Base-by-base conservation (phyloP, 2,329 filamentous ascomycete genomes). In the Cytospora piceae region DNA sequence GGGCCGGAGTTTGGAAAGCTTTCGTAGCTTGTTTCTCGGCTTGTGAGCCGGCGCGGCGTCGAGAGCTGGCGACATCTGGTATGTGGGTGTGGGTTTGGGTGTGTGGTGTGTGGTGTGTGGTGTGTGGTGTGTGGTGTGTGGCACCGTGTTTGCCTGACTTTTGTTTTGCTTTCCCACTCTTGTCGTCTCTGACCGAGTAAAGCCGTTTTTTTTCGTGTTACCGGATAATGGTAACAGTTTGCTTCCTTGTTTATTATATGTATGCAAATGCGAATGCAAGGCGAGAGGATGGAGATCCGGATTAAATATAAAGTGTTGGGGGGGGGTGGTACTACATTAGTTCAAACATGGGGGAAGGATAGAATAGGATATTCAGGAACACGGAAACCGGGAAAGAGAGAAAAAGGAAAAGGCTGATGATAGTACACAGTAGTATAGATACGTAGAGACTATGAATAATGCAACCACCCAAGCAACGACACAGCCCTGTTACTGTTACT, bases 1-100 rank as follows among this genome's bases (percentile, higher is more conserved):
- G 4, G 63, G 42, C 12, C 66, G 66, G 55, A 53, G 63, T 34
- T 58, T 67, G 17, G 34, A 27, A 7, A 54, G 63, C 60, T 77
- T 78, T 37, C 76, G 76, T 27, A 77, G 72, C 70, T 74, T 77
- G 55, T 71, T 74, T 53, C 75, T 73, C 56, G 74, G 69, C 61
- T 70, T 74, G 0, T 71, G 69, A 15, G 59, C 42, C 24, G 63
- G 39, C n/a, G 55, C 9, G 20, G 39, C 20, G 39, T 67, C 63
- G 34, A 53, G 51, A 34, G 42, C 22, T 27, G 68, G 67, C 51
- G 67, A 69, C 70, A 73, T 71, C 12, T 56, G 42, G 42, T 22
- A 12, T 15, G 29, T n/a, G 29, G 37, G 52, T 68, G 68, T 7
- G 20, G 15, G 20, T 6, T 3, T 42, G 15, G 14, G 15, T 42